These are phyloP conservation scores for Angomonas deanei DNA, from an alignment of 208 protist species.

Conservation along the genomic window DNA sequence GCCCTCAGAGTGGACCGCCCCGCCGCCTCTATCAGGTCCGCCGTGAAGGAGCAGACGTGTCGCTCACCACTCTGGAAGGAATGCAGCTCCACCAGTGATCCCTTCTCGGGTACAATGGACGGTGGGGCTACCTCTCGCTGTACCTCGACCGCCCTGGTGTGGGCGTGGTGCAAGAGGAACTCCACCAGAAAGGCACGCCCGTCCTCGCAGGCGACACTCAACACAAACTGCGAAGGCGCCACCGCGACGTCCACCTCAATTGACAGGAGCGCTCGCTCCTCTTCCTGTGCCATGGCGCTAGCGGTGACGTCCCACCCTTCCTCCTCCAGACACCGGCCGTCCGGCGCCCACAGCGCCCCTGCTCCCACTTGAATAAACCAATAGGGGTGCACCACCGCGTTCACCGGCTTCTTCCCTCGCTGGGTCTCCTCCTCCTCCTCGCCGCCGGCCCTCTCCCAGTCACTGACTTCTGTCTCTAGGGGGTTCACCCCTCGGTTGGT, in stretches of 20 bases:
- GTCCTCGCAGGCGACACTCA: constrained; percentile 57
- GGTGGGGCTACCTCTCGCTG: neutral
- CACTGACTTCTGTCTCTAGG: neutral
- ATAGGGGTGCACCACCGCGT: constrained; percentile 18
- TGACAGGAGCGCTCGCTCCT: constrained; percentile 26
- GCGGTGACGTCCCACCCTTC: neutral
- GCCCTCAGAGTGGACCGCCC: too few species aligned
- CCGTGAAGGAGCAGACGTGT: neutral
- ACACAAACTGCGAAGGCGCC: constrained; percentile 21
- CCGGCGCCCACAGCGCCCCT: constrained; percentile 8
- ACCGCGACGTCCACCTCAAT: constrained; percentile 64
- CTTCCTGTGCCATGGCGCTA: neutral
- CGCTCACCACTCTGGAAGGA: neutral
- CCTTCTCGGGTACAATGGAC: neutral
- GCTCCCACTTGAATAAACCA: constrained; percentile 21
- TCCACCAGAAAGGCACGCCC: constrained; percentile 67
- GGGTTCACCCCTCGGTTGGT: too few species aligned
- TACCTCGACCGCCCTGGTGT: neutral
- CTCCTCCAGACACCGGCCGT: neutral
- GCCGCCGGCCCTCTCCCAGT: neutral
- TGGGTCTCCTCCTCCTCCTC: neutral
- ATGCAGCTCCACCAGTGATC: neutral
- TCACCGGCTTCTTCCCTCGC: neutral
- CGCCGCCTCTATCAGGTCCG: too few species aligned
- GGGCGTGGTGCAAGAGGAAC: constrained; percentile 16